Evolutionary conservation across 768 basidiomycete genomes (phyloP), one percentile per base, ranked within the genome.

Genomic region (Fomitopsis serialis): DNA sequence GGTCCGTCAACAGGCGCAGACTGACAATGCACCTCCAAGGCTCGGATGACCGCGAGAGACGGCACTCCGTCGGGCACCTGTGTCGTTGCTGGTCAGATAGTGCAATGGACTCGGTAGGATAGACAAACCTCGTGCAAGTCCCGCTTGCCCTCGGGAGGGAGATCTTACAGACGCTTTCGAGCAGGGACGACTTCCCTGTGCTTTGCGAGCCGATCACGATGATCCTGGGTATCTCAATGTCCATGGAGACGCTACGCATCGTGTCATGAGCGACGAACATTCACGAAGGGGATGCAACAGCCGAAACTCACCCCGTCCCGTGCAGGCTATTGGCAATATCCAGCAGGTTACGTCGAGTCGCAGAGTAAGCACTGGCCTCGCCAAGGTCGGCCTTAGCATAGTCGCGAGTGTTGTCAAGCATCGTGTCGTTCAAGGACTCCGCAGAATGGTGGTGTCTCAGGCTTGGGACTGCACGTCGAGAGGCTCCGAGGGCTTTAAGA

Each of bases 131-230:
- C 0, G 88, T 91, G 54, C 88, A 89, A 0, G 88, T 89, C 0
- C 88, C 88, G 17, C 79, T 72, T 0, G 83, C 84, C 8, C 86
- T 77, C 21, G 87, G 87, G 0, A 89, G 69, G 0, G 78, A 83
- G n/a, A 89, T 79, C 0, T 86, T 85, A 0, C 85, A 87, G 40
- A 91, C 87, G 0, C 84, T 77, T 59, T 91, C 87, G 10, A 90
- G 89, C 3, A 89, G 73, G 0, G 87, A 89, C 0, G 85, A 87
- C 60, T 89, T 89, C 0, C 88, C 88, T 0, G 84, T 84, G 42
- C 82, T 85, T 57, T 90, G 88, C 2, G 74, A 77, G 1, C 88
- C 87, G 17, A 88, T 77, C 44, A 89, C 88, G 0, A 81, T 83
- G 29, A 89, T 87, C 58, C 81, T 80, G 0, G 89, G 88, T 0